Conservation (phyloP, 495 filamentous ascomycete genomes). For the Neohortaea acidophila region DNA sequence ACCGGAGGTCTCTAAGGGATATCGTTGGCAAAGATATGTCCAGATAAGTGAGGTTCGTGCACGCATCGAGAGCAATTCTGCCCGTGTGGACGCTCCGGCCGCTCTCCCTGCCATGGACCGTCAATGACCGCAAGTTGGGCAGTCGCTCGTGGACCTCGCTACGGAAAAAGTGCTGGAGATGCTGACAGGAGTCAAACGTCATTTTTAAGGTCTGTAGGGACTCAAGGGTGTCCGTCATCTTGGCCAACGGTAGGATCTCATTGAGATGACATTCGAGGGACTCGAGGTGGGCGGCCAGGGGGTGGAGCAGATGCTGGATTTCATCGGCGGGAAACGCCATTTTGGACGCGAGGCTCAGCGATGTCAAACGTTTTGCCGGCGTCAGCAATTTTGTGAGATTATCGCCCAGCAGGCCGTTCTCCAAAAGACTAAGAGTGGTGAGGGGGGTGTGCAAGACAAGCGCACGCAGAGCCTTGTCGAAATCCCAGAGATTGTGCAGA, state of each 20-base stretch:
- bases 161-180: no score
- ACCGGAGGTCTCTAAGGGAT: no score
- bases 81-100: no score
- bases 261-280: not conserved
- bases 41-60: no score
- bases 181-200: not conserved
- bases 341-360: not conserved
- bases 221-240: not conserved
- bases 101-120: no score
- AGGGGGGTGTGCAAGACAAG: conserved; percentile 8
- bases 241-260: not conserved
- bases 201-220: not conserved
- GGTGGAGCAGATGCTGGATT: not conserved
- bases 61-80: no score
- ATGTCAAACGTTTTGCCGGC: conserved; percentile 2
- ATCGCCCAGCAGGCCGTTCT: conserved; percentile 4
- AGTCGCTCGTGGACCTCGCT: no score
- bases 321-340: not conserved
- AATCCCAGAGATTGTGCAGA: conserved; percentile 8
- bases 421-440: conserved; percentile 3
- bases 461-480: conserved; percentile 9
- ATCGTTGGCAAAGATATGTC: no score
- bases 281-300: not conserved
- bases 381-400: conserved; percentile 1
- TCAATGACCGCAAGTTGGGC: no score